A percentile compares a stretch with the other conserved stretches of the same genome.
Evolutionary conservation across 257 asterid genomes (phyloP).

Genomic region (Nicotiana undulata): DNA sequence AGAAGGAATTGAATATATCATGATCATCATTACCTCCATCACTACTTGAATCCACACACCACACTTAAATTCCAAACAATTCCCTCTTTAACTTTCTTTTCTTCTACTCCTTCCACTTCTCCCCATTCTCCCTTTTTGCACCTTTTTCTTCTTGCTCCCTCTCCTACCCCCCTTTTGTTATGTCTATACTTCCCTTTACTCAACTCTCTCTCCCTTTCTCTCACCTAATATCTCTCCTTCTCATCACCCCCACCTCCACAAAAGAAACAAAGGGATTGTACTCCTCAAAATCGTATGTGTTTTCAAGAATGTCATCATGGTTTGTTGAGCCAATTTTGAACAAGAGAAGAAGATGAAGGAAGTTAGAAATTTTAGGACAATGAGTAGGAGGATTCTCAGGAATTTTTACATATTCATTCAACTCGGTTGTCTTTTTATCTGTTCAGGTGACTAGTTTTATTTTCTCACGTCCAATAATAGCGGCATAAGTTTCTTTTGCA

Average conservation of each 20-base stretch:
- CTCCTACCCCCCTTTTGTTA: conserved; percentile 13
- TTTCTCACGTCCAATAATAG: background rate
- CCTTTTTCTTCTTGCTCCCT: conserved; percentile 17
- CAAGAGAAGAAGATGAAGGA: conserved; percentile 5
- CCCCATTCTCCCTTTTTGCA: conserved; percentile 11
- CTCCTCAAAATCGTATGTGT: conserved; percentile 10
- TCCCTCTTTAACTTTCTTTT: conserved; percentile 30
- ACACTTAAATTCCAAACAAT: conserved; percentile 31
- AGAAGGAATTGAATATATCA: conserved; percentile 25
- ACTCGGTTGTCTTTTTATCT: conserved; percentile 32
- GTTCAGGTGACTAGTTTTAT: conserved; percentile 33
- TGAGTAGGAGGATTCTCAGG: conserved; percentile 28
- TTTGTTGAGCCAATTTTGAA: background rate
- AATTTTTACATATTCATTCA: conserved; percentile 26
- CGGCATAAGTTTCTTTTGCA: background rate
- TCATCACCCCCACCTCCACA: background rate
- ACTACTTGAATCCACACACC: conserved; percentile 32
- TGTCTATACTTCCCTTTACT: conserved; percentile 17
- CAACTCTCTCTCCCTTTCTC: conserved; percentile 13
- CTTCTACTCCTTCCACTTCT: conserved; percentile 19
- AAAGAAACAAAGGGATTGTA: background rate
- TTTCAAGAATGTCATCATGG: conserved; percentile 32
- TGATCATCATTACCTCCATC: conserved; percentile 43
- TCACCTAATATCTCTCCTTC: background rate
- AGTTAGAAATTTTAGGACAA: conserved; percentile 18